Base-by-base conservation (phyloP, 805 yeast species). In the Zygotorulaspora chibaensis region DNA sequence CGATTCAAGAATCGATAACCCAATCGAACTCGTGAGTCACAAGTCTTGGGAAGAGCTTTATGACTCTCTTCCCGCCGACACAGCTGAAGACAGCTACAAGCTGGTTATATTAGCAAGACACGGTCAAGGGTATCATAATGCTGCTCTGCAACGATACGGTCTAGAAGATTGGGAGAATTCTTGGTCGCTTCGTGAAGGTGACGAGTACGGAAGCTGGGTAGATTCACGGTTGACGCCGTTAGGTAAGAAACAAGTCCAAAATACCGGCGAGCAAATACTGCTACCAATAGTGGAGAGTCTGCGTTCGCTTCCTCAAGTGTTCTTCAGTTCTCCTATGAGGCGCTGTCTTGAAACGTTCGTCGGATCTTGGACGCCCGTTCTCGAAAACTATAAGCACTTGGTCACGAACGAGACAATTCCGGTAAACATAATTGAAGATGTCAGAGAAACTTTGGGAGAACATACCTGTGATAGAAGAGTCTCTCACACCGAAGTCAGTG, bases 91-190 rank as follows among this genome's bases (percentile, higher is more conserved):
- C 13, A 47, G 50, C n/a, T 59, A 60, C 38, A 57, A 57, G 40
- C 35, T 59, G 42, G 18, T 54, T 7, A 36, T 55, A 1, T 37
- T 59, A 5, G 62, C 59, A 69, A 71, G 88, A 58, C 88, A 83
- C 54, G 88, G 87, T 5, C 85, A 82, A 60, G 88, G 87, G 0
- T 76, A 65, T 57, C 89, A 83, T 51, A 83, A 83, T 54, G 68
- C 70, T 37, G 74, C 77, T 2, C 77, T 80, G 12, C 66, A 64
- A 17, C 71, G 75, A 47, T 80, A 79, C 54, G 87, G 87, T 9
- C 45, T 69, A 15, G 70, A 71, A 2, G 76, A 63, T n/a, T 83
- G 87, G 89, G 64, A 77, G 53, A 54, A 57, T 0, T 72, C 80
- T 47, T 81, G 81, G 81, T 70, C 79, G 5, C 63, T 65, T 12